These are phyloP conservation scores for Hemileccinum rubropunctum DNA, from an alignment of 768 basidiomycete genomes.

Conservation along the genomic window DNA sequence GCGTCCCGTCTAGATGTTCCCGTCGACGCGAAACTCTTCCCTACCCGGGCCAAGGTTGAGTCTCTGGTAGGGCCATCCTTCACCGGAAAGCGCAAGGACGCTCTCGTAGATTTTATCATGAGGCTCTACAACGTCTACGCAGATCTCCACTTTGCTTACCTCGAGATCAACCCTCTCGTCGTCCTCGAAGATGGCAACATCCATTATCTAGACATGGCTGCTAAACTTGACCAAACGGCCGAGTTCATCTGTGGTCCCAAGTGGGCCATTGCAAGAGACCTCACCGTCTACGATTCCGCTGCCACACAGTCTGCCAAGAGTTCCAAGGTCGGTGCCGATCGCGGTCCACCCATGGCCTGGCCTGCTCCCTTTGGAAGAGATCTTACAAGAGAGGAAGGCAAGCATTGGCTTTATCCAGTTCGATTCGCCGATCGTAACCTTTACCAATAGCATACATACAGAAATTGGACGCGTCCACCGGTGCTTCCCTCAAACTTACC, in stretches of 20 bases:
- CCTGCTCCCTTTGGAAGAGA: slow-evolving; percentile 96
- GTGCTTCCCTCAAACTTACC: slow-evolving; percentile 97
- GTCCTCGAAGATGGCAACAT: slow-evolving; percentile 83
- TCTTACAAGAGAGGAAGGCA: slow-evolving; percentile 89
- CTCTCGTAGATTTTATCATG: slow-evolving; percentile 91
- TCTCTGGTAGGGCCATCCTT: slow-evolving; percentile 77
- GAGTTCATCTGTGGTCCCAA: slow-evolving; percentile 98
- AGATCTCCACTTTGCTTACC: slow-evolving; percentile 98
- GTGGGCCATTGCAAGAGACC: slow-evolving; percentile 96
- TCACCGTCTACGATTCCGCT: slow-evolving; percentile 64
- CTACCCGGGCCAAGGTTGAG: slow-evolving; percentile 74
- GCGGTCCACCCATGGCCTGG: slow-evolving; percentile 97
- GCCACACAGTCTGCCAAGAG: slow-evolving; percentile 34
- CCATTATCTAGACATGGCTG: slow-evolving; percentile 98
- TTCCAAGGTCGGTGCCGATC: slow-evolving; percentile 72
- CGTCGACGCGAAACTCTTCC: slow-evolving; percentile 67
- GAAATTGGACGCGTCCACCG: slow-evolving; percentile 94
- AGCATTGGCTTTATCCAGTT: not conserved
- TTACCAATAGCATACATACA: slow-evolving; percentile 79
- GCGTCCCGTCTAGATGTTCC: slow-evolving; percentile 86
- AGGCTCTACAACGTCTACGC: slow-evolving; percentile 97
- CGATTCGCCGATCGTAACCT: not conserved
- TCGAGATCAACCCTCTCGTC: slow-evolving; percentile 98
- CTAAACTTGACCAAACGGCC: slow-evolving; percentile 98
- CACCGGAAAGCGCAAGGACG: slow-evolving; percentile 81